Evolutionary conservation across 2,329 filamentous ascomycete species (phyloP).

Genomic region (Fusarium buharicum): DNA sequence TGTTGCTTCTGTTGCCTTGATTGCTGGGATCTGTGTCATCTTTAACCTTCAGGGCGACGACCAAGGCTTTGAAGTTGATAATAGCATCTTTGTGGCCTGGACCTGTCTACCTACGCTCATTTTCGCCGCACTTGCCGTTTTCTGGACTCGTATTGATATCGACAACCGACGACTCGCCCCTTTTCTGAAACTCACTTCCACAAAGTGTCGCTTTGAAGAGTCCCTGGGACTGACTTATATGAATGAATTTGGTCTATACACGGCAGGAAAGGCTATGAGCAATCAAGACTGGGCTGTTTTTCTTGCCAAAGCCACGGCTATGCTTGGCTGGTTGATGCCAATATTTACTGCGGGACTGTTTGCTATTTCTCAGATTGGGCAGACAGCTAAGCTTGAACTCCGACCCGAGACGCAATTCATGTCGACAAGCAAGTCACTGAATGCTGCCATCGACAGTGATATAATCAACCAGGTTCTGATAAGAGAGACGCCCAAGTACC

Average conservation of each 20-base stretch:
- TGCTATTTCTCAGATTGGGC: conserved; percentile 35
- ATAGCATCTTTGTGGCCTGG: conserved; percentile 40
- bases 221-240: conserved; percentile 45
- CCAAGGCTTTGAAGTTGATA: conserved; percentile 35
- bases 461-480: conserved; percentile 37
- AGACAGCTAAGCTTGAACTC: conserved; percentile 38
- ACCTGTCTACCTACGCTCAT: conserved; percentile 44
- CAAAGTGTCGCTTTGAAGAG: conserved; percentile 39
- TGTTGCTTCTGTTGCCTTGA: conserved; percentile 23
- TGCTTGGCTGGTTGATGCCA: conserved; percentile 46
- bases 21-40: conserved; percentile 39
- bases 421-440: conserved; percentile 35
- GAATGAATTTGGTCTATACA: conserved; percentile 45
- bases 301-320: conserved; percentile 39
- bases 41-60: conserved; percentile 34
- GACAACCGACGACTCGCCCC: conserved; percentile 44
- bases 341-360: conserved; percentile 47
- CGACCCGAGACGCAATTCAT: conserved; percentile 35
- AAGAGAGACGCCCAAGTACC: conserved; percentile 37
- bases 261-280: conserved; percentile 39
- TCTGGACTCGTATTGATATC: conserved; percentile 43
- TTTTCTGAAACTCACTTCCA: conserved; percentile 39
- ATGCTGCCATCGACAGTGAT: conserved; percentile 23
- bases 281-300: conserved; percentile 46
- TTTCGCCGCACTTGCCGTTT: conserved; percentile 33